Evolutionary conservation across 2,329 filamentous ascomycete species (phyloP), one percentile per base, ranked within the genome.

Genomic region (Allantophomopsis cytisporea): DNA sequence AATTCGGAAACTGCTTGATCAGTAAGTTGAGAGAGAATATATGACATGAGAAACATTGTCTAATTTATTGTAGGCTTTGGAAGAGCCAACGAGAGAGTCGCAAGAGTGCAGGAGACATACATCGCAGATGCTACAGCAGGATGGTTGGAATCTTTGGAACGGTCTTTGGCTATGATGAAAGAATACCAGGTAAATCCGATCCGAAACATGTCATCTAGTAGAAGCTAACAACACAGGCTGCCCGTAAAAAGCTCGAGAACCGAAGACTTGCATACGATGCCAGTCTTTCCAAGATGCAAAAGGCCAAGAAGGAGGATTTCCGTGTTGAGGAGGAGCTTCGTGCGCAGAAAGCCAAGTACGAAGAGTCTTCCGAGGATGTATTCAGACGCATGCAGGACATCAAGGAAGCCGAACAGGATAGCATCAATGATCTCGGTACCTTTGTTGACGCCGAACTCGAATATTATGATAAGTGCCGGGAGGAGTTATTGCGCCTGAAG

Each of bases 371-470:
- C 54, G 89, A 96, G 54, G 89, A 96, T 52, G 88, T 96, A 40
- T 73, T 80, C 50, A 76, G 89, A 43, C 75, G 89, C 40, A 96
- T 96, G 91, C 77, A 93, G 60, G 89, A 96, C 54, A 93, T 96
- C 63, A 89, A 91, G 63, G 88, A 95, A 52, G 75, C 85, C 16
- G 89, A 96, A 60, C 70, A 68, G 34, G 89, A 96, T 46, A 86
- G 80, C 53, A 74, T 94, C 33, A 69, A 73, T 36, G 86, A 94
- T 54, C 65, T 96, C 41, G 78, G 77, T 3, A 66, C 75, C 14
- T 93, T 96, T 57, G 64, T 96, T 38, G 88, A 96, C 45, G 82
- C 85, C 32, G 83, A 96, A 62, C 69, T 96, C 42, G 80, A 83
- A 46, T 95, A 91, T 62, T 83, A 95, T 57, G 89, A 96, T 57